Conservation (phyloP, 2,329 filamentous ascomycete species). For the Botrytis hyacinthi region DNA sequence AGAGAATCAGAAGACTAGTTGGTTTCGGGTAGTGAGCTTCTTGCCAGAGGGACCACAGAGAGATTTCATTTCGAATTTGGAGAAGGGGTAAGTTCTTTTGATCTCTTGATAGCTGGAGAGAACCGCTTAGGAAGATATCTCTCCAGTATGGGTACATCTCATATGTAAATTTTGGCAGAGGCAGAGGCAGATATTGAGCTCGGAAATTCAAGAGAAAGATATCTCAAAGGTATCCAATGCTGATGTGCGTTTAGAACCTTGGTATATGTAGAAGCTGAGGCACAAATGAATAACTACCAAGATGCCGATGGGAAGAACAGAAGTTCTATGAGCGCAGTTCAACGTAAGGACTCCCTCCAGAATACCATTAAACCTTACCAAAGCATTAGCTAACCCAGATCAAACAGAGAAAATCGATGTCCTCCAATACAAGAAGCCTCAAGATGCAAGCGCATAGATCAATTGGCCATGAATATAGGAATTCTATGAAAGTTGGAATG, state of each 20-base stretch:
- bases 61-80: constrained; percentile 69
- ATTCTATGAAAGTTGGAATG: constrained; percentile 14
- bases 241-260: constrained; percentile 56
- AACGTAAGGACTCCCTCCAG: constrained; percentile 57
- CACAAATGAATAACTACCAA: constrained; percentile 63
- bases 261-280: constrained; percentile 82
- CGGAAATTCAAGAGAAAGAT: neutral
- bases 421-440: constrained; percentile 17
- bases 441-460: constrained; percentile 14
- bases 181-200: neutral
- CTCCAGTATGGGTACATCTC: neutral
- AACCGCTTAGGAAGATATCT: neutral
- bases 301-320: constrained; percentile 68
- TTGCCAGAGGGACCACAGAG: constrained; percentile 62
- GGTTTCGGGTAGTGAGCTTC: constrained; percentile 80
- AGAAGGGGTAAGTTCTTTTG: constrained; percentile 72
- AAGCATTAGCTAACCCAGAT: neutral
- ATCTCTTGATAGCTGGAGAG: neutral
- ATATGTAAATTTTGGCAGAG: neutral
- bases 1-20: constrained; percentile 76
- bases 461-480: neutral
- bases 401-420: constrained; percentile 24
- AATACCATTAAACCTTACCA: neutral
- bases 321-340: constrained; percentile 65
- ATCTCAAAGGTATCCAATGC: neutral